These are phyloP conservation scores for Mucuna pruriens DNA, from an alignment of 306 rosid genomes.

Conservation along the genomic window DNA sequence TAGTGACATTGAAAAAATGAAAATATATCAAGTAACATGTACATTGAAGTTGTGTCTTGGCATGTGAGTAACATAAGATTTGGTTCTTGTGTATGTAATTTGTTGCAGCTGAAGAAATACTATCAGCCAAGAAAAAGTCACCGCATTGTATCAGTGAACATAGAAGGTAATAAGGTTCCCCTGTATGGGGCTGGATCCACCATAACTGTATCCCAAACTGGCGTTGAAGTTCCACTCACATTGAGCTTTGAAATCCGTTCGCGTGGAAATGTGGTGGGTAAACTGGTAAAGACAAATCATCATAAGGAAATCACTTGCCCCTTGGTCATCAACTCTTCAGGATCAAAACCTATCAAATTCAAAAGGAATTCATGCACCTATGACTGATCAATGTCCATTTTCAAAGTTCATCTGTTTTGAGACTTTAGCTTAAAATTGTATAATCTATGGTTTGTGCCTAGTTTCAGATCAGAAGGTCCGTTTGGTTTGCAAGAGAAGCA, in stretches of 20 bases:
- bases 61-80: conserved; percentile 12
- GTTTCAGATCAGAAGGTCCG: conserved; percentile 6
- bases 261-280: conserved; percentile 81
- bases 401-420: neutral
- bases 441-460: conserved; percentile 15
- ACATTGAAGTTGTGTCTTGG: neutral
- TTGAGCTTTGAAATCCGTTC: conserved; percentile 66
- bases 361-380: conserved; percentile 69
- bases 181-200: conserved; percentile 87
- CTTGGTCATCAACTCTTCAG: conserved; percentile 58
- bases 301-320: conserved; percentile 68
- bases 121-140: conserved; percentile 87
- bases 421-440: conserved; percentile 28
- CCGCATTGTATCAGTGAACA: conserved; percentile 52
- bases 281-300: conserved; percentile 76
- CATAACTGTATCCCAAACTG: conserved; percentile 48
- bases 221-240: conserved; percentile 58
- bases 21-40: neutral
- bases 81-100: conserved; percentile 9
- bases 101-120: conserved; percentile 75
- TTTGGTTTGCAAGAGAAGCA: conserved; percentile 35
- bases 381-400: conserved; percentile 45
- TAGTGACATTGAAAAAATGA: neutral
- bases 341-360: conserved; percentile 74
- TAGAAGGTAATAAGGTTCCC: conserved; percentile 79